Conservation (phyloP, 371 early-diverging fungal genomes). For the Nematocida displodere region DNA sequence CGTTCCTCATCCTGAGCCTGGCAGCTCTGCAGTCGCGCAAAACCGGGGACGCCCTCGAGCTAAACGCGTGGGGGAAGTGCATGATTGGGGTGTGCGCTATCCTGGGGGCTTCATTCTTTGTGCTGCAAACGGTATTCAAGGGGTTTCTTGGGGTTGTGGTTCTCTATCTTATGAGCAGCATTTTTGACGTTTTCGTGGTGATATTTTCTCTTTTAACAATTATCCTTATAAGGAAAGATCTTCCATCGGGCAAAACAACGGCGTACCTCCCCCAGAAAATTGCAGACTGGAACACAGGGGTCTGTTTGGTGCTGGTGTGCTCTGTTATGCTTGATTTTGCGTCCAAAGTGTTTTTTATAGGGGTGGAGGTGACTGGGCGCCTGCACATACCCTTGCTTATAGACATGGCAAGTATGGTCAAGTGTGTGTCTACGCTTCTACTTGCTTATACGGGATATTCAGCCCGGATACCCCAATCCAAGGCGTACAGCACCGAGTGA, state of each 20-base stretch:
- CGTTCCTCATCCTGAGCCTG: neutral
- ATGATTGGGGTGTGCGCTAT: neutral
- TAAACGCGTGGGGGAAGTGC: slow-evolving; percentile 29
- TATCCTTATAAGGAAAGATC: neutral
- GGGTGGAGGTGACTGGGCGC: neutral
- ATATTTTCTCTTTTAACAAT: slow-evolving; percentile 5
- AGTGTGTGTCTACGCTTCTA: neutral
- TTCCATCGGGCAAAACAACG: neutral
- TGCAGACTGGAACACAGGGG: neutral
- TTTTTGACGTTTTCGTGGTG: neutral
- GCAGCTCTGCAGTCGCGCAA: slow-evolving; percentile 6
- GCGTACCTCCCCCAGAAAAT: slow-evolving; percentile 17
- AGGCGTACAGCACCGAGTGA: slow-evolving; percentile 4
- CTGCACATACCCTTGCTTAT: neutral
- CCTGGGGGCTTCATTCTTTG: neutral
- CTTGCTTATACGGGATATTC: neutral
- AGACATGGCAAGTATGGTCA: neutral
- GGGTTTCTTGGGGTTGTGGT: slow-evolving; percentile 21
- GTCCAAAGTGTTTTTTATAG: neutral
- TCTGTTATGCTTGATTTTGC: slow-evolving; percentile 3
- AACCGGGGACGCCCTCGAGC: neutral
- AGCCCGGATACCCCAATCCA: slow-evolving; percentile 12
- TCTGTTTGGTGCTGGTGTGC: neutral
- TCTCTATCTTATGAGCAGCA: slow-evolving; percentile 18
- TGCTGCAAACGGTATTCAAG: slow-evolving; percentile 5